Conservation (phyloP, 192 early-diverging fungal genomes). For the Backusella psychrophila region DNA sequence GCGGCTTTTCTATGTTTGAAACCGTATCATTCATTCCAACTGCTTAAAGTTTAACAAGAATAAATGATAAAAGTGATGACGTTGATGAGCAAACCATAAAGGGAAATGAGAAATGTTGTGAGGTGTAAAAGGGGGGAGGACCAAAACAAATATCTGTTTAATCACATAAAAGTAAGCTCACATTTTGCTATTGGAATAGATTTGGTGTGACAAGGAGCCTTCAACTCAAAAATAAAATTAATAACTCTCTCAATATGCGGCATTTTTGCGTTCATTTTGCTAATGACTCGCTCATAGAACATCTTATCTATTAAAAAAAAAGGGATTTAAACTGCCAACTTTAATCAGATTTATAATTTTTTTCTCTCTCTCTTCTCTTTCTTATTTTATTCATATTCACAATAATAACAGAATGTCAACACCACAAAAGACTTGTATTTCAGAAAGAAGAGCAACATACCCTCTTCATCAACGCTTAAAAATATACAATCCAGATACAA, state of each 20-base stretch:
- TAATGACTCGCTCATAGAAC: background rate
- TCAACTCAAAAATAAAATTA: background rate
- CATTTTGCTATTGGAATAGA: conserved; percentile 9
- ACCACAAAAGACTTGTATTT: conserved; percentile 20
- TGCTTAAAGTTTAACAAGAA: background rate
- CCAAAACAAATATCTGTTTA: background rate
- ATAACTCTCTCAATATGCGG: conserved; percentile 3
- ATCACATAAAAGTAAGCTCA: background rate
- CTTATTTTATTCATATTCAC: background rate
- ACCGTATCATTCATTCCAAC: background rate
- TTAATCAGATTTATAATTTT: background rate
- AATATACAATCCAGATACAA: conserved; percentile 29
- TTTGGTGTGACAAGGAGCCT: background rate
- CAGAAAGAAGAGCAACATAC: conserved; percentile 29
- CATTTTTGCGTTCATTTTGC: conserved; percentile 5
- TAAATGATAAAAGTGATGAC: background rate
- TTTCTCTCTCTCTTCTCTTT: background rate
- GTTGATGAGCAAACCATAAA: background rate
- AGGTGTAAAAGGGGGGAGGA: background rate
- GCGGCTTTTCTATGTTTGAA: background rate
- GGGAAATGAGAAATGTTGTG: background rate
- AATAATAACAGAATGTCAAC: background rate
- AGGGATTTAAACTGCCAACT: background rate
- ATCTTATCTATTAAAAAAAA: background rate
- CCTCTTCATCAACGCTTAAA: conserved; percentile 33